phyloP scores from a whole-genome alignment of 2,329 filamentous ascomycete species.

The Aspergillus cejpii region DNA sequence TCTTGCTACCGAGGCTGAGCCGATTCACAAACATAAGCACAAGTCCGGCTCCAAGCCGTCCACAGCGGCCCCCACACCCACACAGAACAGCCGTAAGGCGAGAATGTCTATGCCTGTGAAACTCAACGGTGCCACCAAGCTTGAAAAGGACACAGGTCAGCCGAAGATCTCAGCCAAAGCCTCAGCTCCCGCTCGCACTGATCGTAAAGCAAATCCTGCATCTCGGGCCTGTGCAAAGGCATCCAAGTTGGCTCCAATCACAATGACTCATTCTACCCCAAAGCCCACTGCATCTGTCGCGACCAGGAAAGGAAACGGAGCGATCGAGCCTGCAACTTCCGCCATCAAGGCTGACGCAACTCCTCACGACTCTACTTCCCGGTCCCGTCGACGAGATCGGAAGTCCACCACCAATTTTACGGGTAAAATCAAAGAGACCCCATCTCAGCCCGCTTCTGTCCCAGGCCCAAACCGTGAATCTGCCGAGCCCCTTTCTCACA shows the following conservation, averaged over 20 bases:
- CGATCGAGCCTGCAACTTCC: constrained; percentile 7
- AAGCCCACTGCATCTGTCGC: not conserved
- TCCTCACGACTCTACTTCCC: constrained; percentile 2
- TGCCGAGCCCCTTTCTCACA: not conserved
- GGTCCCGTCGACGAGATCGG: constrained; percentile 13
- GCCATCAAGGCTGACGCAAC: constrained; percentile 4
- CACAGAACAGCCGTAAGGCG: constrained; percentile 8
- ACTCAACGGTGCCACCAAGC: constrained; percentile 6
- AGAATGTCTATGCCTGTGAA: constrained; percentile 17
- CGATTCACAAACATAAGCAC: constrained; percentile 2
- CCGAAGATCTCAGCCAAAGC: not conserved
- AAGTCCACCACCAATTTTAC: constrained; percentile 4
- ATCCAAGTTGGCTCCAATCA: constrained; percentile 5
- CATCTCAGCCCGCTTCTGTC: not conserved
- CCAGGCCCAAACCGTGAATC: not conserved
- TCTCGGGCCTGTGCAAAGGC: constrained; percentile 3
- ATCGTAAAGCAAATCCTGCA: constrained; percentile 8
- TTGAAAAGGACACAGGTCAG: constrained; percentile 3
- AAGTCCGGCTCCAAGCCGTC: constrained; percentile 1
- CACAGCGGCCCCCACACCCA: constrained; percentile 3
- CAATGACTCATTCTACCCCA: constrained; percentile 1
- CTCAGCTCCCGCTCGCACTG: constrained; percentile 11
- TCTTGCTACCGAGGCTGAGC: constrained; percentile 7
- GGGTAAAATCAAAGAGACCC: not conserved
- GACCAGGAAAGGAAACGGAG: constrained; percentile 2